A percentile compares a stretch with the other conserved stretches of the same genome.
These are phyloP conservation scores for Isabelozyma rhagii DNA, from an alignment of 805 yeast genomes.

Conservation along the genomic window DNA sequence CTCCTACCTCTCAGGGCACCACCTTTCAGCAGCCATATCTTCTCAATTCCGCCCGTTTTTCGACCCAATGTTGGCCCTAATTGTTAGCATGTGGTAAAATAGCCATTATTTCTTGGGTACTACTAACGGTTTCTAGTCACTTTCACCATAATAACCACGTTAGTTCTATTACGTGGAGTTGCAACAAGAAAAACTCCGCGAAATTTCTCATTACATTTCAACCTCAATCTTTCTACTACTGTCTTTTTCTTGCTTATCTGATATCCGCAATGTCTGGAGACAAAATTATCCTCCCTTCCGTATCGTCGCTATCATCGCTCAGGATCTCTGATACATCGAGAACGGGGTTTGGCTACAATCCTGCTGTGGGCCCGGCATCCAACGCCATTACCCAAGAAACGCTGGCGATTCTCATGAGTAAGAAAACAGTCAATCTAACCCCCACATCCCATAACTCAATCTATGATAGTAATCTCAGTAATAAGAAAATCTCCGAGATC, in stretches of 20 bases:
- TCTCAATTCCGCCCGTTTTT: not conserved
- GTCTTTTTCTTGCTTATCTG: not conserved
- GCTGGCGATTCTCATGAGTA: conserved; percentile 31
- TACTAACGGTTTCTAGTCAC: not conserved
- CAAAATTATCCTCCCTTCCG: conserved; percentile 29
- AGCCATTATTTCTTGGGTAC: not conserved
- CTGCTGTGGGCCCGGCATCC: conserved; percentile 39
- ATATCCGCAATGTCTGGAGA: conserved; percentile 7
- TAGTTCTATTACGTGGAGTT: not conserved
- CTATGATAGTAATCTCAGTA: conserved; percentile 64
- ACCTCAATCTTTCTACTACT: not conserved
- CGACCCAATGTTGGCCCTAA: not conserved
- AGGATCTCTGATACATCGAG: conserved; percentile 24
- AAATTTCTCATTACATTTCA: not conserved
- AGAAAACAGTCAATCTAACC: conserved; percentile 26
- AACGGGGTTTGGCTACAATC: conserved; percentile 42
- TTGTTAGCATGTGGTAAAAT: not conserved
- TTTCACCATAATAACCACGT: not conserved
- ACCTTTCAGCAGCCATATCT: too few species aligned
- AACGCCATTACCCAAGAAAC: conserved; percentile 37
- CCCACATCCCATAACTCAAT: conserved; percentile 43
- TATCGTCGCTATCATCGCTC: conserved; percentile 23
- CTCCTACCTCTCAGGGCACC: too few species aligned
- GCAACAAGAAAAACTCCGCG: not conserved
- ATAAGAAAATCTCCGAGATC: conserved; percentile 64